Evolutionary conservation across 2,329 filamentous ascomycete genomes (phyloP).

Genomic region (Chaetomium olivaceum): DNA sequence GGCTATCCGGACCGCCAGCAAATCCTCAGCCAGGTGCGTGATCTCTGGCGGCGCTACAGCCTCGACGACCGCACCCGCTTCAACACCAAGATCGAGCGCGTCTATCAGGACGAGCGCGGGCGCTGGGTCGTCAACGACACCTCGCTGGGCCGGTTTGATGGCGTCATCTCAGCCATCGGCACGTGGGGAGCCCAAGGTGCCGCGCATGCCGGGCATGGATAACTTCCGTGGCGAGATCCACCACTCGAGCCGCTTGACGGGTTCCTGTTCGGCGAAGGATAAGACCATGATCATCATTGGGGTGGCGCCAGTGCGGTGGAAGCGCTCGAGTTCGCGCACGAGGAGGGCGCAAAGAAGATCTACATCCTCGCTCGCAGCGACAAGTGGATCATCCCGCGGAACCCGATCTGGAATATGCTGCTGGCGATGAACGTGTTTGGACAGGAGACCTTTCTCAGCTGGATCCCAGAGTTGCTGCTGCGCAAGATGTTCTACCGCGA

Average conservation of each 20-base stretch:
- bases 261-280: conserved; percentile 56
- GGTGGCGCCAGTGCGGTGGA: conserved; percentile 81
- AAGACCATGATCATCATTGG: conserved; percentile 78
- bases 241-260: conserved; percentile 75
- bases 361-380: conserved; percentile 75
- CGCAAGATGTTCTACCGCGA: conserved; percentile 82
- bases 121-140: conserved; percentile 77
- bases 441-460: conserved; percentile 72
- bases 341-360: conserved; percentile 65
- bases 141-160: conserved; percentile 72
- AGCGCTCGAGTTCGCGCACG: conserved; percentile 74
- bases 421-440: conserved; percentile 78
- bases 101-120: conserved; percentile 67
- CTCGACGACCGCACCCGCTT: conserved; percentile 72
- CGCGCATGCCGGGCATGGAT: conserved; percentile 68
- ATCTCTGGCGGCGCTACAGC: conserved; percentile 74
- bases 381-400: conserved; percentile 86
- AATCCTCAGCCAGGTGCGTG: conserved; percentile 70
- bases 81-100: conserved; percentile 65
- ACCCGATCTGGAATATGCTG: conserved; percentile 70
- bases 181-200: conserved; percentile 73
- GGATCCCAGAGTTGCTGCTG: conserved; percentile 75
- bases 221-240: conserved; percentile 70
- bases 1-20: conserved; percentile 78
- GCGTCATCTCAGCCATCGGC: conserved; percentile 74